phyloP scores from a whole-genome alignment of 257 asterid genomes.

The Penstemon davidsonii region DNA sequence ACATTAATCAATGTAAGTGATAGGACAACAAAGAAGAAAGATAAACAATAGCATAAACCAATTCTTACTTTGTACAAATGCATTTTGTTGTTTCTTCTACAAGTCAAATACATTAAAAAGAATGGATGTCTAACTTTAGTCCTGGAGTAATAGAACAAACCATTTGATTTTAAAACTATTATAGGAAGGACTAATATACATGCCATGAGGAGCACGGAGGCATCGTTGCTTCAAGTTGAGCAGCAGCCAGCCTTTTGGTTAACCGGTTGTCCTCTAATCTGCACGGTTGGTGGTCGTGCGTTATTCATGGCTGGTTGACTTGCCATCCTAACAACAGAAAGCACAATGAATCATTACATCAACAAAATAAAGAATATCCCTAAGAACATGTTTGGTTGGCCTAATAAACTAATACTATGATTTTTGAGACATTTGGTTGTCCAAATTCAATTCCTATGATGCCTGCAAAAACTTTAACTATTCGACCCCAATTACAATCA shows the following conservation, averaged over 20 bases:
- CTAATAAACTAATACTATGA: not conserved
- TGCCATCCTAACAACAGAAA: slow-evolving; percentile 67
- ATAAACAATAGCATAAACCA: slow-evolving; percentile 39
- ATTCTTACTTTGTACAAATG: slow-evolving; percentile 48
- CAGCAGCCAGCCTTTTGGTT: slow-evolving; percentile 87
- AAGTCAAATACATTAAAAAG: slow-evolving; percentile 44
- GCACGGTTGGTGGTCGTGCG: slow-evolving; percentile 79
- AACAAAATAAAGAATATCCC: not conserved
- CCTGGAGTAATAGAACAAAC: slow-evolving; percentile 23
- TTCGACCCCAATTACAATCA: no score
- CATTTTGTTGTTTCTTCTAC: slow-evolving; percentile 27
- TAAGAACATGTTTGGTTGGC: not conserved
- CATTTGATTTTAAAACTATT: slow-evolving; percentile 33
- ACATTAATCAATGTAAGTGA: no score
- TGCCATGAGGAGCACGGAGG: slow-evolving; percentile 26
- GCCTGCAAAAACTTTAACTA: not conserved
- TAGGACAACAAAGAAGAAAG: not conserved
- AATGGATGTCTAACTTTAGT: slow-evolving; percentile 38
- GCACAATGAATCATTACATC: slow-evolving; percentile 2
- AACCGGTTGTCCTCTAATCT: slow-evolving; percentile 82
- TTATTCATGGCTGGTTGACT: slow-evolving; percentile 73
- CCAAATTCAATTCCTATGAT: not conserved
- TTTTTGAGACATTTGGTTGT: not conserved
- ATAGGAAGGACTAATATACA: slow-evolving; percentile 35
- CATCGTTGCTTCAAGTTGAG: slow-evolving; percentile 48